Base-by-base conservation (phyloP, 225 moss, liverwort and hornwort species). In the Antitrichia curtipendula region DNA sequence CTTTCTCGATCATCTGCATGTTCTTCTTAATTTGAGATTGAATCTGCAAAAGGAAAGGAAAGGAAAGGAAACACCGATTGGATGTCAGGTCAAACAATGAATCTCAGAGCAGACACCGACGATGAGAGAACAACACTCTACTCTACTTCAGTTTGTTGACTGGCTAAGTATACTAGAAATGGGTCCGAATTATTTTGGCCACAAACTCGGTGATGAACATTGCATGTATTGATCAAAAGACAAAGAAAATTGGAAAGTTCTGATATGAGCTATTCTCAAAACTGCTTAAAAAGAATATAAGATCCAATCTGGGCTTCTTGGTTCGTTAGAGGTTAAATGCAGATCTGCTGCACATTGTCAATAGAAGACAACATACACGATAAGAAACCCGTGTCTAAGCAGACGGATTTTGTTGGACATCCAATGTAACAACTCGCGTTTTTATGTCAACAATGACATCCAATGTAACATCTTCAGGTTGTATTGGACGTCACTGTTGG, bases 1-100 rank as follows among this genome's bases (percentile, higher is more conserved):
- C 88, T 75, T 97, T 95, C 87, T 97, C 95, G 59, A 98, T 95
- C 75, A 96, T 89, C 78, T 92, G 92, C 21, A 98, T 88, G 69
- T 91, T 95, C 90, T 95, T 97, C 89, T 96, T 91, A 21, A 98
- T 98, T 79, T 93, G 95, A 60, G 90, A 69, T 81, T 96, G 95
- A 81, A 97, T 82, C 98, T 98, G 92, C 63, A 52, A 31, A n/a
- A 63, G 32, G 19, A n/a, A 40, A 41, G 15, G 16, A 31, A n/a
- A 63, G 32, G 19, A n/a, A 40, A 41, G 15, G 16, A 43, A 38
- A 58, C 63, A 82, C 45, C 49, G 16, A 64, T 64, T 81, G 13
- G 1, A 54, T 53, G 76, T 76, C 15, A 38, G 17, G 25, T 38
- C 77, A 75, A 6, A 36, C 6, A 23, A 76, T 9, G 23, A 76